Conservation (phyloP, 108 stramenopile species). For the Cylindrotheca closterium region DNA sequence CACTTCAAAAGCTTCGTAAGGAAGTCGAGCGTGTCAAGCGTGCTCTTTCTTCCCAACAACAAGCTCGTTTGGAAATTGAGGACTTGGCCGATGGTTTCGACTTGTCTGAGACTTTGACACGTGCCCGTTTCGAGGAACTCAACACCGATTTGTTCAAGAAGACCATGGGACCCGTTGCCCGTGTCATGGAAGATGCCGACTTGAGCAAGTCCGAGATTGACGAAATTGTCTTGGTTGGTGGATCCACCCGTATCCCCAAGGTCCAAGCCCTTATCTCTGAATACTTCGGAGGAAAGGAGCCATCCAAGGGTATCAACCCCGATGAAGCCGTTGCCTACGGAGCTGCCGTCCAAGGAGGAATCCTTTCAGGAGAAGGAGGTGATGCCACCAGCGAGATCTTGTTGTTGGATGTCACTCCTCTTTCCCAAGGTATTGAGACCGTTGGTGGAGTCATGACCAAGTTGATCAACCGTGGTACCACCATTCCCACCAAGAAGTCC, state of each 20-base stretch:
- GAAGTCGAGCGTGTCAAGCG: slow-evolving; percentile 91
- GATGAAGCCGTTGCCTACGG: slow-evolving; percentile 98
- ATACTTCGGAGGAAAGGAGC: slow-evolving; percentile 97
- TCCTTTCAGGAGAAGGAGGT: slow-evolving; percentile 83
- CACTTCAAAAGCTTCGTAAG: slow-evolving; percentile 87
- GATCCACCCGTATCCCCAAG: slow-evolving; percentile 97
- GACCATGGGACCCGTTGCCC: slow-evolving; percentile 91
- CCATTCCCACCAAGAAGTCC: slow-evolving; percentile 94
- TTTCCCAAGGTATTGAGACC: slow-evolving; percentile 92
- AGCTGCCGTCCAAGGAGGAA: slow-evolving; percentile 96
- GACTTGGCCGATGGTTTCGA: slow-evolving; percentile 81
- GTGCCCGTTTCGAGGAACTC: slow-evolving; percentile 96
- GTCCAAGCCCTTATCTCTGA: slow-evolving; percentile 90
- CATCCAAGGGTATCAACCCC: slow-evolving; percentile 93
- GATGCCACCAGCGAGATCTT: slow-evolving; percentile 71
- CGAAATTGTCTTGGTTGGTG: slow-evolving; percentile 96
- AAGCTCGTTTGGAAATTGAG: slow-evolving; percentile 86
- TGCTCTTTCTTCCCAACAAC: slow-evolving; percentile 76
- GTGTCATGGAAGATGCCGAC: slow-evolving; percentile 93
- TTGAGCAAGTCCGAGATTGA: slow-evolving; percentile 90
- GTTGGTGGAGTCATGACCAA: slow-evolving; percentile 95
- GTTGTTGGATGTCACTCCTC: slow-evolving; percentile 81
- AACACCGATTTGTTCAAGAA: slow-evolving; percentile 98
- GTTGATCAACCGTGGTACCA: slow-evolving; percentile 91
- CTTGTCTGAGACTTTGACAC: slow-evolving; percentile 85